Evolutionary conservation across 164 flowering plant genomes (phyloP).

Genomic region (Chimonanthus salicifolius): DNA sequence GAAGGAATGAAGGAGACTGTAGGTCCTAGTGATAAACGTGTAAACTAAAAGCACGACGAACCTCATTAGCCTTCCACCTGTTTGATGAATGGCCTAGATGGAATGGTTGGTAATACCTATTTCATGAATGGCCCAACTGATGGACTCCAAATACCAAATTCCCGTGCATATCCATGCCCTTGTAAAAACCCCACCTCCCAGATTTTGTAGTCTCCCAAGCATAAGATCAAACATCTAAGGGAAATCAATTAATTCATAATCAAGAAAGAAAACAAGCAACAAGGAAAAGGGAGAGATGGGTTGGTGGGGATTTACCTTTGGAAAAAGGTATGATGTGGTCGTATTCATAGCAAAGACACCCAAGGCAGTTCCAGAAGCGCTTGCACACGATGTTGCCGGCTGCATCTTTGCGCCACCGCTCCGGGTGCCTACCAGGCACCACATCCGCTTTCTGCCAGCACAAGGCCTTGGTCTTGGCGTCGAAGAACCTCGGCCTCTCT

Average conservation of each 20-base stretch:
- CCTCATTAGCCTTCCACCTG: no score
- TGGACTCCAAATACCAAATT: no score
- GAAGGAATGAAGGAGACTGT: no score
- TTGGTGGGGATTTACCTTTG: conserved; percentile 46
- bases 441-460: conserved; percentile 81
- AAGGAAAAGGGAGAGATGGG: conserved; percentile 1
- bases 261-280: not conserved
- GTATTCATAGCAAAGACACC: conserved; percentile 96
- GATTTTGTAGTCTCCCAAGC: no score
- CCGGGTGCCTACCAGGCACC: conserved; percentile 84
- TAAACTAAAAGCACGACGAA: no score
- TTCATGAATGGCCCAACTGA: no score
- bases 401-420: conserved; percentile 92
- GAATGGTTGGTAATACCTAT: no score
- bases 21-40: no score
- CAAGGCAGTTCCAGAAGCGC: conserved; percentile 85
- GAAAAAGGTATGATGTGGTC: conserved; percentile 96
- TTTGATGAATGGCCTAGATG: no score
- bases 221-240: not conserved
- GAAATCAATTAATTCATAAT: not conserved
- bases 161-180: no score
- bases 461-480: conserved; percentile 44
- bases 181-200: no score
- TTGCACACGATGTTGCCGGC: conserved; percentile 97
- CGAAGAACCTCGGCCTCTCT: conserved; percentile 74